Evolutionary conservation across 2,329 filamentous ascomycete species (phyloP).

Genomic region (Didymella sp.): DNA sequence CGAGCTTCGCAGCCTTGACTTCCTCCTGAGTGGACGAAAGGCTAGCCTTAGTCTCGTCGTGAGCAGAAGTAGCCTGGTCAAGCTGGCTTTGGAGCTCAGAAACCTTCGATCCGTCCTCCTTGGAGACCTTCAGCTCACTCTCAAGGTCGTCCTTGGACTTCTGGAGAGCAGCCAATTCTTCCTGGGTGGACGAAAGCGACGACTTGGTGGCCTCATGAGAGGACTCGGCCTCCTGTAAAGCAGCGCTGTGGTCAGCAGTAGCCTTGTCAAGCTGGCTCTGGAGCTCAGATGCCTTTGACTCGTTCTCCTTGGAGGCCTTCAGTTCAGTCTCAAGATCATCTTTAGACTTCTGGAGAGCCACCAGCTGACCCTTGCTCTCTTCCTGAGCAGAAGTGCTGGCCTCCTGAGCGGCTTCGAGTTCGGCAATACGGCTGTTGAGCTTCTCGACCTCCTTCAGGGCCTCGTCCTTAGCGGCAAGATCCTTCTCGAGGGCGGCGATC

Average conservation of each 20-base stretch:
- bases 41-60: conserved; percentile 17
- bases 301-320: conserved; percentile 28
- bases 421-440: conserved; percentile 23
- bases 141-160: conserved; percentile 23
- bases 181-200: too few relatives aligned
- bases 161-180: conserved; percentile 21
- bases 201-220: conserved; percentile 26
- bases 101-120: conserved; percentile 30
- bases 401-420: conserved; percentile 20
- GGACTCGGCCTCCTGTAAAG: conserved; percentile 27
- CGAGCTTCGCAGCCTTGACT: conserved; percentile 20
- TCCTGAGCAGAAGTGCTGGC: conserved; percentile 16
- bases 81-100: conserved; percentile 33
- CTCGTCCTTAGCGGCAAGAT: conserved; percentile 31
- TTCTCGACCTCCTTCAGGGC: conserved; percentile 23
- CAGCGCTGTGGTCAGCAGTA: conserved; percentile 26
- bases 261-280: conserved; percentile 34
- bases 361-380: conserved; percentile 10
- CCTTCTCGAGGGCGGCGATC: conserved; percentile 37
- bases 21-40: conserved; percentile 18
- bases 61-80: conserved; percentile 28
- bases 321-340: conserved; percentile 29
- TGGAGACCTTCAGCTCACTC: conserved; percentile 4
- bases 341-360: conserved; percentile 27
- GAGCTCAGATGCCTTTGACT: conserved; percentile 28